Percentiles rank a stretch among this genome's conserved stretches.
Conservation (phyloP, 495 filamentous ascomycete genomes). For the Bryoglossum gracile region DNA sequence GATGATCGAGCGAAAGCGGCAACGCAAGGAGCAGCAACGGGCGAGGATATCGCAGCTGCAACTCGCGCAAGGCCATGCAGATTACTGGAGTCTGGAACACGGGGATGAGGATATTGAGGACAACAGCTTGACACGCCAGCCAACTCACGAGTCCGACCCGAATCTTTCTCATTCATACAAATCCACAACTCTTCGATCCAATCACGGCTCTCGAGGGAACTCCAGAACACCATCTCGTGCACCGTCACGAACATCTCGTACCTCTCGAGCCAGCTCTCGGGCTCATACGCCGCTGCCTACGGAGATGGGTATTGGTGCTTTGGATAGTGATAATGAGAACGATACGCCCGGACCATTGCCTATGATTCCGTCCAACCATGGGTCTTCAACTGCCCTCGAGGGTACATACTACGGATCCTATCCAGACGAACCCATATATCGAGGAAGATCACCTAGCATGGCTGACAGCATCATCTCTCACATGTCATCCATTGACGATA, state of each 20-base stretch:
- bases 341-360: conserved; percentile 37
- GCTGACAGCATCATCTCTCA: conserved; percentile 55
- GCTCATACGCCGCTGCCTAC: conserved; percentile 26
- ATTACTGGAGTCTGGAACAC: conserved; percentile 76
- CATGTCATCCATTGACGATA: conserved; percentile 47
- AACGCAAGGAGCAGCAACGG: conserved; percentile 47
- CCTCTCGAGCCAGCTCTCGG: conserved; percentile 30
- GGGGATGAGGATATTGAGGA: conserved; percentile 59
- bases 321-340: conserved; percentile 37
- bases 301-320: conserved; percentile 34
- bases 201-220: conserved; percentile 35
- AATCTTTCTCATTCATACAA: conserved; percentile 24
- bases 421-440: conserved; percentile 42
- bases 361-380: conserved; percentile 32
- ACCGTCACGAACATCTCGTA: too few relatives aligned
- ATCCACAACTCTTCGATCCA: conserved; percentile 27
- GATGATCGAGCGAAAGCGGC: conserved; percentile 48
- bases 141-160: conserved; percentile 25
- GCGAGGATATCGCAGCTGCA: conserved; percentile 33
- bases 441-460: conserved; percentile 54
- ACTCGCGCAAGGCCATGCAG: conserved; percentile 37
- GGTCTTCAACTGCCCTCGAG: conserved; percentile 53
- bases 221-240: conserved; percentile 38
- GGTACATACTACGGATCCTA: conserved; percentile 72
- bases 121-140: conserved; percentile 27